These are phyloP conservation scores for Phytophthora idaei DNA, from an alignment of 352 stramenopile genomes.

Conservation along the genomic window DNA sequence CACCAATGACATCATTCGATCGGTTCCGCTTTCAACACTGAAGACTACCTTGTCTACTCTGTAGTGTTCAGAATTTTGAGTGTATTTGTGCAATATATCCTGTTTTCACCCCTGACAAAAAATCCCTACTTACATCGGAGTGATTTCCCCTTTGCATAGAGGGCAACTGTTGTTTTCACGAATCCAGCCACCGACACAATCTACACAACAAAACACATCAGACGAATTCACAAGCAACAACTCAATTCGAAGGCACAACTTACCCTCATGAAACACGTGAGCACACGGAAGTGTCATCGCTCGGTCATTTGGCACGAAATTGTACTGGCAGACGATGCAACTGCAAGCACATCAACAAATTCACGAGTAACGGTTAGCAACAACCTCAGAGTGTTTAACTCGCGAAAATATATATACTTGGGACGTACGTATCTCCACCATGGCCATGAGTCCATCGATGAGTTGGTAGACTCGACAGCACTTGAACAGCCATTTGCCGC, in stretches of 20 bases:
- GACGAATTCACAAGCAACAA: not conserved
- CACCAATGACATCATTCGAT: conserved; percentile 34
- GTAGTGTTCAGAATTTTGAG: conserved; percentile 1
- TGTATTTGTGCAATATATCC: conserved; percentile 18
- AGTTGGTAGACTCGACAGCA: conserved; percentile 68
- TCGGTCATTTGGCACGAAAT: conserved; percentile 57
- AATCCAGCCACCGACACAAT: conserved; percentile 75
- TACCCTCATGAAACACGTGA: conserved; percentile 82
- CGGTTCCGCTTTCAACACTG: conserved; percentile 40
- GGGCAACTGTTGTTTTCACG: conserved; percentile 83
- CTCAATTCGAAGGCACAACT: not conserved
- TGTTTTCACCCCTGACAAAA: conserved; percentile 9
- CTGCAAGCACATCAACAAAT: conserved; percentile 25
- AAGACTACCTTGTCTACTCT: conserved; percentile 3
- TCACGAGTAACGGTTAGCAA: not conserved
- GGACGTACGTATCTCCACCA: conserved; percentile 60
- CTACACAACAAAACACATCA: conserved; percentile 28
- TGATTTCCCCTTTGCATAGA: conserved; percentile 74
- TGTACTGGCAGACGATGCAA: conserved; percentile 80
- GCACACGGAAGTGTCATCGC: conserved; percentile 75
- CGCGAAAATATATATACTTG: not conserved
- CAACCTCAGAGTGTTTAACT: not conserved
- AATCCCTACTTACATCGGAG: conserved; percentile 26
- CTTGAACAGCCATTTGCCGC: conserved; percentile 62
- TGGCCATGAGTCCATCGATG: conserved; percentile 55